Base-by-base conservation (phyloP, 495 filamentous ascomycete species). In the Talaromyces proteolyticus region DNA sequence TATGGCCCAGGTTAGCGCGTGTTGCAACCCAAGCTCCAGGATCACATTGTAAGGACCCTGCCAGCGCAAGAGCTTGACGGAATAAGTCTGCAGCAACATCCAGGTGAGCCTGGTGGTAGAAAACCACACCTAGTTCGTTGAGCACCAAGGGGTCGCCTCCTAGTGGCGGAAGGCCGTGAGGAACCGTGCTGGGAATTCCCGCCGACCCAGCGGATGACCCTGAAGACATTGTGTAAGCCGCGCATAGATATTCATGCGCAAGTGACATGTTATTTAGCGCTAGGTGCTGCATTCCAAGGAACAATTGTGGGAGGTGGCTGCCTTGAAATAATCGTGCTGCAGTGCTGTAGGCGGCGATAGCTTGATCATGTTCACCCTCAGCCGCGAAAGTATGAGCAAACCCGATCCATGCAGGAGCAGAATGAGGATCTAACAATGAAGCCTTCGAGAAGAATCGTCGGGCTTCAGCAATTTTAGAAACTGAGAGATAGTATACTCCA, bases 341-440 rank as follows among this genome's bases (percentile, higher is more conserved):
- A 12, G 93, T 99, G 34, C 88, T 93, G 73, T 99, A 99, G 6
- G 94, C 93, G 14, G 92, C 91, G 53, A 99, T 95, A 46, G 93
- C 93, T 69, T 99, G 93, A 62, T 99, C 93, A 67, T 97, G 91
- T 67, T 99, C 93, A 47, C 94, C 93, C 67, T 99, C 93, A n/a
- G 92, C 92, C n/a, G 93, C 94, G 63, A 99, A 99, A 0, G 94
- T 99, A 70, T 99, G 93, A 19, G 93, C 93, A 67, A 99, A 99
- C 7, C 93, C 93, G 52, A 99, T 97, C 93, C 93, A 99, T 36
- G 93, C 93, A 4, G 94, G 89, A 4, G 93, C 94, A 57, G 95
- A 97, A 69, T 97, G 93, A 23, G 93, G 89, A 61, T 99, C 91
- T 80, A 99, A 88, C 77, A 96, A 86, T 54, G 85, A 91, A 11